These are phyloP conservation scores for Penicillium egyptiacum DNA, from an alignment of 495 filamentous ascomycete species.

Conservation along the genomic window DNA sequence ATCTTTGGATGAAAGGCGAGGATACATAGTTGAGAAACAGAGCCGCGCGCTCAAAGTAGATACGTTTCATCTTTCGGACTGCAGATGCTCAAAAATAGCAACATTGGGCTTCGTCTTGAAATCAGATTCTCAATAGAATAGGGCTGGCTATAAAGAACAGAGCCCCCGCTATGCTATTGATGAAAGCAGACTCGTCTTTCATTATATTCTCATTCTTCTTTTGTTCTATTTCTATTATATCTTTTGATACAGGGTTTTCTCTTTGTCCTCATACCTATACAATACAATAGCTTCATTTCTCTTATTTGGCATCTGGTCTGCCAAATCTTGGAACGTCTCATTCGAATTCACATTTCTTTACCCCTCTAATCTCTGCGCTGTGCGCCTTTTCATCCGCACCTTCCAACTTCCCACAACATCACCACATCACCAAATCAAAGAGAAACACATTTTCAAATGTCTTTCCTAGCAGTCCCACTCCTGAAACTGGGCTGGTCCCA, in stretches of 20 bases:
- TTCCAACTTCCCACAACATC: slow-evolving; percentile 2
- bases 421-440: slow-evolving; percentile 6
- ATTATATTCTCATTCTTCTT: slow-evolving; percentile 13
- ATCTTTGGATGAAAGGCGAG: slow-evolving; percentile 17
- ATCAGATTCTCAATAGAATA: too few relatives aligned
- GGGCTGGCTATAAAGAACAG: slow-evolving; percentile 24
- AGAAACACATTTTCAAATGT: slow-evolving; percentile 25
- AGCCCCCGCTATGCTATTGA: not conserved
- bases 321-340: slow-evolving; percentile 9
- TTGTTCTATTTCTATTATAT: slow-evolving; percentile 21
- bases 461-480: slow-evolving; percentile 34
- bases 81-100: slow-evolving; percentile 20
- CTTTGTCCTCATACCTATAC: slow-evolving; percentile 14
- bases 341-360: not conserved
- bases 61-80: slow-evolving; percentile 23
- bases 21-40: slow-evolving; percentile 12
- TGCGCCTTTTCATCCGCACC: not conserved
- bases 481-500: slow-evolving; percentile 32
- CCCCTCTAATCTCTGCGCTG: slow-evolving; percentile 7
- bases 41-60: slow-evolving; percentile 16
- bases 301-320: slow-evolving; percentile 15
- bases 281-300: slow-evolving; percentile 11
- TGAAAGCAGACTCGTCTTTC: slow-evolving; percentile 20
- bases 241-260: not conserved
- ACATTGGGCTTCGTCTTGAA: slow-evolving; percentile 14